Evolutionary conservation across 1,284 basidiomycete genomes (phyloP), one percentile per base, ranked within the genome.

Genomic region (Volvariella volvacea): DNA sequence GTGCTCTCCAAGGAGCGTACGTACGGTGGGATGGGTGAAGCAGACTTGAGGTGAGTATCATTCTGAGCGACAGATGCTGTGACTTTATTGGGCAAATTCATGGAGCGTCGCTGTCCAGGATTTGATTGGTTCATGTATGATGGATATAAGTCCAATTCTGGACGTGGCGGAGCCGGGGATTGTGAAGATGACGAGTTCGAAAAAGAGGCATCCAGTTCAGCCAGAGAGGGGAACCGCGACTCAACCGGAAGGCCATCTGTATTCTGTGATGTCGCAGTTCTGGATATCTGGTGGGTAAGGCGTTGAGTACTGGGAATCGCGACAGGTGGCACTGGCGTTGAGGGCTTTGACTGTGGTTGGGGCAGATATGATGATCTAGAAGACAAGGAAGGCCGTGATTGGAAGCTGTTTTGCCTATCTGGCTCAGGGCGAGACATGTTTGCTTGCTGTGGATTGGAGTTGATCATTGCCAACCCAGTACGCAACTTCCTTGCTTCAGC

Each of bases 181-280:
- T 42, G 39, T 16, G 30, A 33, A 16, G 32, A 19, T 12, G 55
- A 28, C 50, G 33, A 60, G 42, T 67, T 55, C 7, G 55, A 58
- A 48, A 83, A 80, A n/a, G 69, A 70, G 8, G 78, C 76, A 61
- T 90, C 83, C 9, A 89, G 65, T 52, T 88, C 83, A 57, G 88
- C 87, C 21, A 90, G 62, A 1, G 86, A 83, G 2, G 87, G 87
- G 60, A 87, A 90, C 41, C 84, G 71, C 38, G 76, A 71, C 59
- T 88, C 85, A 3, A 70, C 74, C 25, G 76, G 64, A 7, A 76
- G 56, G 32, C 72, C 66, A 16, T 73, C 70, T 39, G 48, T 48
- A 20, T 58, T 64, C 19, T 51, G 45, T 21, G 59, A 50, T 37
- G 63, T 52, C 19, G 52, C 49, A 17, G 60, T 52, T 15, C 51